Base-by-base conservation (phyloP, 2,329 filamentous ascomycete species). In the Pyrenophora tritici-repentis region DNA sequence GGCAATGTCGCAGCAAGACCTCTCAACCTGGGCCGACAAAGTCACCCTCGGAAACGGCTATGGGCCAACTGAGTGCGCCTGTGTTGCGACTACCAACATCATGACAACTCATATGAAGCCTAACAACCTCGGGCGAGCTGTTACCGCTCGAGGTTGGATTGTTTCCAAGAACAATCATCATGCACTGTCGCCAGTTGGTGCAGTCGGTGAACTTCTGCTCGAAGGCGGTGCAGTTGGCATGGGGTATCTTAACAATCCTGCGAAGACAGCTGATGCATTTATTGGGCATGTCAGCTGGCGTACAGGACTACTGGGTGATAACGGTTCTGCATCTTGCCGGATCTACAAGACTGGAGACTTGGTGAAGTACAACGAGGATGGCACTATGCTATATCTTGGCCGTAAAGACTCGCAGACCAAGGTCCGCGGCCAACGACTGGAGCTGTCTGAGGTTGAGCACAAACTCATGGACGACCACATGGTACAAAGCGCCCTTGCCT, bases 401-500 rank as follows among this genome's bases (percentile, higher is more conserved):
- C 62, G 68, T 14, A 71, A 70, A 26, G 68, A 71, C 47, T 55
- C 51, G n/a, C 66, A 72, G 40, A 67, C 68, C 9, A 73, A 73
- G 43, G 69, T 79, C 24, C 74, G 75, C 10, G 77, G 77, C 3
- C 73, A 76, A 44, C 70, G 77, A 1, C 68, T 79, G 22, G 77
- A 79, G 48, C 58, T 79, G 2, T 75, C 72, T 13, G 76, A 79
- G 50, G 74, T 79, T 20, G 77, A 79, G 58, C 72, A 77, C 50
- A 74, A 78, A 45, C 73, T 76, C 35, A 62, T 67, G 34, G 56
- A 63, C 14, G 67, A 71, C 26, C 18, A 54, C 2, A 46, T 58
- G 6, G 57, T 70, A 16, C 67, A 70, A 22, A 68, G 63, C 42
- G 67, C 62, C 2, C 46, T 71, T 17, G 67, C 67, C 4, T 53